These are phyloP conservation scores for Primulina eburnea DNA, from an alignment of 257 asterid genomes.

Conservation along the genomic window DNA sequence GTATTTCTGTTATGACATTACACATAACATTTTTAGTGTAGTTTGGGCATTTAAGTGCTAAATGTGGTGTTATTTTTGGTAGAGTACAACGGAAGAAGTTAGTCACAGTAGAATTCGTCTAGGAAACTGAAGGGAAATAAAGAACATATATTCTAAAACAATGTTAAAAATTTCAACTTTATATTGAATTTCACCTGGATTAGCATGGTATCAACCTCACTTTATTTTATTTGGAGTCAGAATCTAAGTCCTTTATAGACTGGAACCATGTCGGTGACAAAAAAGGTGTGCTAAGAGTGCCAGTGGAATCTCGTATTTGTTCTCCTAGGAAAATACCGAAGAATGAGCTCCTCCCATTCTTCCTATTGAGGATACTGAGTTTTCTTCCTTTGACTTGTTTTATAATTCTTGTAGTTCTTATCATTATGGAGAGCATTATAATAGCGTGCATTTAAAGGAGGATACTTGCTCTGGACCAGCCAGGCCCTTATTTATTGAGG, in stretches of 20 bases:
- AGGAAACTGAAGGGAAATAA: not conserved
- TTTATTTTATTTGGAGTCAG: not conserved
- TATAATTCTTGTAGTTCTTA: constrained; percentile 60
- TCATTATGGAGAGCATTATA: constrained; percentile 96
- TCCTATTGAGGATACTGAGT: not conserved
- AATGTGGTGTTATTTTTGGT: no score
- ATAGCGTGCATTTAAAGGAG: constrained; percentile 77
- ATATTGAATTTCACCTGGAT: no score
- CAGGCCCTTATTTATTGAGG: constrained; percentile 72
- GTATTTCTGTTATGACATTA: not conserved
- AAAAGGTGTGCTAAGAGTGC: not conserved
- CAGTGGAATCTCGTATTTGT: constrained; percentile 2
- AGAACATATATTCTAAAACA: not conserved
- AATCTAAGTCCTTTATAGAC: not conserved
- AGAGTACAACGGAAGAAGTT: not conserved
- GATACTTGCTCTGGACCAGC: constrained; percentile 89
- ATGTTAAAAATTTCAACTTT: not conserved
- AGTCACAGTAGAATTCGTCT: not conserved
- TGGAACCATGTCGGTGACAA: constrained; percentile 9
- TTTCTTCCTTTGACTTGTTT: constrained; percentile 19
- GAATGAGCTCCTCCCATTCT: no score
- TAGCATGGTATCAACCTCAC: not conserved
- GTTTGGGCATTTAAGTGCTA: not conserved
- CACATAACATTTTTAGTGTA: not conserved
- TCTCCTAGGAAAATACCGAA: not conserved